Conservation (phyloP, 2,329 filamentous ascomycete species). For the Cladosporium cucumerinum region DNA sequence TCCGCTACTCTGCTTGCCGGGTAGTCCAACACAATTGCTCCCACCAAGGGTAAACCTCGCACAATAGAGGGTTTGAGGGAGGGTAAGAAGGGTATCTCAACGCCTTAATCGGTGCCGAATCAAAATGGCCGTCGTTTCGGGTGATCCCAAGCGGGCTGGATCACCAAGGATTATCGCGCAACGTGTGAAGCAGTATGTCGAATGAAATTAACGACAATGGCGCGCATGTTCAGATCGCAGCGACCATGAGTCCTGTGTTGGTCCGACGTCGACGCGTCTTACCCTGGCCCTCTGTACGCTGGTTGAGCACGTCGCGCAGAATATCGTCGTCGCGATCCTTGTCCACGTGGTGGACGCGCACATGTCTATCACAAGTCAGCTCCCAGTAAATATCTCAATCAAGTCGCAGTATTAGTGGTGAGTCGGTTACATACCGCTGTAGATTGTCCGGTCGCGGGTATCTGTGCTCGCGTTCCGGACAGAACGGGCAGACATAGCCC, state of each 20-base stretch:
- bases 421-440: conserved; percentile 65
- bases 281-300: conserved; percentile 78
- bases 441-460: conserved; percentile 95
- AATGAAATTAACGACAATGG: neutral
- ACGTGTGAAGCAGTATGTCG: neutral
- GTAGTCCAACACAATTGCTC: neutral
- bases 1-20: neutral
- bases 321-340: conserved; percentile 82
- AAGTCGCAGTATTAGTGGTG: too few relatives aligned
- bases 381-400: neutral
- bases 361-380: conserved; percentile 62
- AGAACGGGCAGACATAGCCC: conserved; percentile 95
- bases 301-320: conserved; percentile 78
- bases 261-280: conserved; percentile 71
- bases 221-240: neutral
- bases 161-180: neutral
- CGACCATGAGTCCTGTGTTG: conserved; percentile 5
- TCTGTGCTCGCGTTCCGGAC: conserved; percentile 86
- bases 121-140: neutral
- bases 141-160: neutral
- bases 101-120: neutral
- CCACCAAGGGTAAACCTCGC: neutral
- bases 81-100: neutral
- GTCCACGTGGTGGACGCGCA: conserved; percentile 85
- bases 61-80: neutral